Conservation (phyloP, 2,329 filamentous ascomycete species). For the Xylaria sp. region DNA sequence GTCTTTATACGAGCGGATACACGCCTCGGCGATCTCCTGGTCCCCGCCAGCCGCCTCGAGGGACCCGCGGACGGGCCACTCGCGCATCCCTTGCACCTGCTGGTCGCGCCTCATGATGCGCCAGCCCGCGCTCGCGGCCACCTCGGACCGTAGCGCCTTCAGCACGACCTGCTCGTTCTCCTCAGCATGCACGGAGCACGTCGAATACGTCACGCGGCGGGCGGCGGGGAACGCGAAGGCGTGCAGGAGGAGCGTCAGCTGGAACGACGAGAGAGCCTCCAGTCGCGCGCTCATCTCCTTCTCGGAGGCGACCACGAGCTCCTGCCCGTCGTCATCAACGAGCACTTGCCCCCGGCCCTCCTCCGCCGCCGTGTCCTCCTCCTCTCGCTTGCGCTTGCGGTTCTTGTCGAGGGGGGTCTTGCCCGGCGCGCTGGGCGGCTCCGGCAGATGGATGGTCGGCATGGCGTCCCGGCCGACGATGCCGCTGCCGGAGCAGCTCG, state of each 20-base stretch:
- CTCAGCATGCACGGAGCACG: conserved; percentile 83
- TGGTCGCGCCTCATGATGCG: conserved; percentile 71
- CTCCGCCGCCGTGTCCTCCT: conserved; percentile 38
- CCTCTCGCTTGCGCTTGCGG: conserved; percentile 53
- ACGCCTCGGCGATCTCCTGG: conserved; percentile 68
- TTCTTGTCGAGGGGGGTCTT: conserved; percentile 43
- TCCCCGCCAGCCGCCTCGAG: conserved; percentile 55
- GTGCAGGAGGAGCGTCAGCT: conserved; percentile 80
- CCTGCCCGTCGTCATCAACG: conserved; percentile 62
- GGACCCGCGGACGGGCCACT: conserved; percentile 74
- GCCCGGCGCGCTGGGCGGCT: conserved; percentile 38
- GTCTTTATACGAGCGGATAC: conserved; percentile 80
- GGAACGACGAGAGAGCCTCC: conserved; percentile 70
- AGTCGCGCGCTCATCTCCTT: conserved; percentile 47
- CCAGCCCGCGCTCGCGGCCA: conserved; percentile 76
- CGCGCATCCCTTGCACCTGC: conserved; percentile 76
- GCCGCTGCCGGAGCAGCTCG: conserved; percentile 93
- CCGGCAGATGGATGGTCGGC: conserved; percentile 67
- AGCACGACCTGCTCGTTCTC: conserved; percentile 90
- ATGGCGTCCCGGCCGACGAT: conserved; percentile 88
- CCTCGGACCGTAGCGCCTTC: conserved; percentile 68
- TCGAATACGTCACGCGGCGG: conserved; percentile 83
- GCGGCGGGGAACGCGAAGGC: conserved; percentile 82
- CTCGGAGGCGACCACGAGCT: conserved; percentile 57
- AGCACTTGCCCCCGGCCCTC: conserved; percentile 42